Evolutionary conservation across 2,329 filamentous ascomycete species (phyloP).

Genomic region (Colletotrichum higginsianum): DNA sequence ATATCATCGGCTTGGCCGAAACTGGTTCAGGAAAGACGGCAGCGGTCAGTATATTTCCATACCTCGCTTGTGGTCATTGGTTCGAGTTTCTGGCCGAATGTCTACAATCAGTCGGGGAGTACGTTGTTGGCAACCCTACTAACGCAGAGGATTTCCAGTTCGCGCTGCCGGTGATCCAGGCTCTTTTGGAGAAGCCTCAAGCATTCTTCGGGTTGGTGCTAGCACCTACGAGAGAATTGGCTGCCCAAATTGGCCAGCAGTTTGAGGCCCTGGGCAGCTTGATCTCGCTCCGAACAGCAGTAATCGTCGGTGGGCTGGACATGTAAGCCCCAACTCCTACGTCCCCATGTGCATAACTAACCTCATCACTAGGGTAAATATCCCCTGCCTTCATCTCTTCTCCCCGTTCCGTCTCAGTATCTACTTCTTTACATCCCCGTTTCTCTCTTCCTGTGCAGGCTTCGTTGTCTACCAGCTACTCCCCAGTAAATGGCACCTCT

Average conservation of each 20-base stretch:
- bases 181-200: slow-evolving; percentile 89
- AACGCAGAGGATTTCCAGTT: slow-evolving; percentile 64
- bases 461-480: not conserved
- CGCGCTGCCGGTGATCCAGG: slow-evolving; percentile 91
- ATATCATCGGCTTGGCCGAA: slow-evolving; percentile 94
- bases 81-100: not conserved
- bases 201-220: slow-evolving; percentile 90
- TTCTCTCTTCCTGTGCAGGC: not conserved
- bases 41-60: slow-evolving; percentile 58
- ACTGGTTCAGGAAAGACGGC: slow-evolving; percentile 97
- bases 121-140: not conserved
- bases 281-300: slow-evolving; percentile 88
- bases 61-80: not conserved
- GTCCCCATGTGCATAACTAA: not conserved
- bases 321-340: slow-evolving; percentile 61
- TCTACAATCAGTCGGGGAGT: not conserved
- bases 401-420: not conserved
- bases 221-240: slow-evolving; percentile 93
- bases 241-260: slow-evolving; percentile 89
- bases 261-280: slow-evolving; percentile 90
- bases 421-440: too few species aligned
- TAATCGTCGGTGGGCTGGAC: slow-evolving; percentile 94
- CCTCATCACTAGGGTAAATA: slow-evolving; percentile 1
- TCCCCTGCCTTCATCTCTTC: not conserved
- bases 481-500: too few species aligned